These are phyloP conservation scores for Plectosphaerella cucumerina DNA, from an alignment of 2,329 filamentous ascomycete genomes.

Conservation along the genomic window DNA sequence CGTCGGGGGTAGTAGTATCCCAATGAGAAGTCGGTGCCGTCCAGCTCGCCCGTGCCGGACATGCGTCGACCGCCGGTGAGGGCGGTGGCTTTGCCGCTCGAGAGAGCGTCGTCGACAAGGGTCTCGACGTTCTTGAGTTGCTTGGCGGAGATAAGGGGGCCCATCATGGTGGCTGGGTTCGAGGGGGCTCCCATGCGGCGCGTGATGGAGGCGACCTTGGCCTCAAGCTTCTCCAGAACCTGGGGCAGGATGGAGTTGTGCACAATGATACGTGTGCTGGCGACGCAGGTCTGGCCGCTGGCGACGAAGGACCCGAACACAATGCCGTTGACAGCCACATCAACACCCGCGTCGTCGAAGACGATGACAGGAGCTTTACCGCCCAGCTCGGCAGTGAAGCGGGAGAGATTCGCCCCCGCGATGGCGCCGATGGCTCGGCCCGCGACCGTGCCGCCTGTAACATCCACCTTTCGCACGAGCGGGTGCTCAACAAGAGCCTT, in stretches of 20 bases:
- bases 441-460: conserved; percentile 71
- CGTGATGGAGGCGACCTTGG: conserved; percentile 54
- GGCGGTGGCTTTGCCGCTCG: conserved; percentile 33
- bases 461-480: conserved; percentile 62
- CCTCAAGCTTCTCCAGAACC: conserved; percentile 60
- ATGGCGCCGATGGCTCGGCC: conserved; percentile 65
- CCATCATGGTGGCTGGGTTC: conserved; percentile 58
- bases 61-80: conserved; percentile 45
- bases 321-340: conserved; percentile 65
- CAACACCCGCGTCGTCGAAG: conserved; percentile 60
- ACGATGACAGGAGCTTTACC: conserved; percentile 68
- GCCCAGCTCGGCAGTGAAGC: conserved; percentile 67
- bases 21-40: conserved; percentile 46
- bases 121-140: conserved; percentile 65
- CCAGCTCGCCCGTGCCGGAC: conserved; percentile 40
- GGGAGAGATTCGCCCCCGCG: conserved; percentile 62
- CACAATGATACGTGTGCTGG: conserved; percentile 71
- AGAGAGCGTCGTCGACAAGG: conserved; percentile 61
- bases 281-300: conserved; percentile 58
- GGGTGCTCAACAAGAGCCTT: conserved; percentile 48
- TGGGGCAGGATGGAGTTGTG: conserved; percentile 62
- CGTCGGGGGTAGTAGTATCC: conserved; percentile 80
- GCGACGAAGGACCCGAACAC: conserved; percentile 55
- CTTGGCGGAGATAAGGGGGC: conserved; percentile 55
- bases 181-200: conserved; percentile 52